Evolutionary conservation across 257 asterid genomes (phyloP).

Genomic region (Capsicum baccatum): DNA sequence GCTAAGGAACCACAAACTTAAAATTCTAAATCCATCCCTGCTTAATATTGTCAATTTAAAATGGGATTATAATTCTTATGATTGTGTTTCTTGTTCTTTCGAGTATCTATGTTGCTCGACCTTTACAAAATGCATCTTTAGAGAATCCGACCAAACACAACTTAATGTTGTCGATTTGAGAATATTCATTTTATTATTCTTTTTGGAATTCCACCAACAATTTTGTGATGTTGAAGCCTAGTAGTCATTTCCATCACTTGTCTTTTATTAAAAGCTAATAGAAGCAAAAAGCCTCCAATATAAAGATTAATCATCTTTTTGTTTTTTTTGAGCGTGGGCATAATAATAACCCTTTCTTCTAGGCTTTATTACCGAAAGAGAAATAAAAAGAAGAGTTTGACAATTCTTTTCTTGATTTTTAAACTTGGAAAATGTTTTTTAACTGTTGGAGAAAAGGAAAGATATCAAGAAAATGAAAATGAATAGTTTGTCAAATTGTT

Average conservation of each 20-base stretch:
- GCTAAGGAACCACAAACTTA: too few species aligned
- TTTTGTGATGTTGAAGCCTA: too few species aligned
- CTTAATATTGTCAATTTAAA: too few species aligned
- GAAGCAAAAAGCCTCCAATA: conserved; percentile 10
- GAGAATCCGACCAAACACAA: neutral
- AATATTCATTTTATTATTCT: too few species aligned
- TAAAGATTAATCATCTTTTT: neutral
- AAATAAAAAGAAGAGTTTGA: neutral
- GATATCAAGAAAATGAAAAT: neutral
- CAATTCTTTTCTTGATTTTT: neutral
- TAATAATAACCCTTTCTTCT: conserved; percentile 34
- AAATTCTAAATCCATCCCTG: too few species aligned
- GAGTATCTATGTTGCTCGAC: neutral
- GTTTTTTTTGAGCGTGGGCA: neutral
- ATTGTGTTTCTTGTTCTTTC: neutral
- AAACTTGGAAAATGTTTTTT: neutral
- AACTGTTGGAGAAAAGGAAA: neutral
- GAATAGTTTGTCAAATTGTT: neutral
- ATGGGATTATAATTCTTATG: neutral
- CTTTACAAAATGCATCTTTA: neutral
- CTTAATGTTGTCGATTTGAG: neutral
- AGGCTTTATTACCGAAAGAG: conserved; percentile 28
- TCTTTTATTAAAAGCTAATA: too few species aligned
- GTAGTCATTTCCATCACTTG: too few species aligned
- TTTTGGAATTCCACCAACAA: too few species aligned